Evolutionary conservation across 2,329 filamentous ascomycete genomes (phyloP), one percentile per base, ranked within the genome.

Genomic region (Rhytidhysteron rufulum): DNA sequence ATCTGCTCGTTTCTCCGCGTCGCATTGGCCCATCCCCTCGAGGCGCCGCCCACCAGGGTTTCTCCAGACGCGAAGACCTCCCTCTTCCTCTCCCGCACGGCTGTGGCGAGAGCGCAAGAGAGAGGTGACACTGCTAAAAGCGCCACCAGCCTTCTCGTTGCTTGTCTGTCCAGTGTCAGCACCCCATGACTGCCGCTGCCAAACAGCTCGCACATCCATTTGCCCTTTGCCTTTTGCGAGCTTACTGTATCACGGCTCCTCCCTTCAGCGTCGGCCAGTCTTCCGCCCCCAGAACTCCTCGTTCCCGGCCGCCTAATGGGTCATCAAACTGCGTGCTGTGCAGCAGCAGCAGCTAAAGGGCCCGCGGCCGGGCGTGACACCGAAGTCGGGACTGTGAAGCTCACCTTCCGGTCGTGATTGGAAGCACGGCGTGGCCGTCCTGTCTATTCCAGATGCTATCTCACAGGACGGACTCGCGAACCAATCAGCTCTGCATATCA

Each of bases 11-110:
- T n/a, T n/a, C n/a, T 7, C 24, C 24, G 24, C 13, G 7, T 13
- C 13, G 8, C 13, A 27, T 7, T 8, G 24, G 13, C 24, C 24
- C 7, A 13, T 13, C 24, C 13, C 24, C 24, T 27, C 13, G 31
- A 33, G 31, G 31, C 31, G 31, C n/a, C 31, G 31, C 31, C 31
- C 8, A 19, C 31, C 31, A 33, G 31, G 31, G n/a, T 8, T 33
- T 33, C 31, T 19, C 31, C 31, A 33, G n/a, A 33, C n/a, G n/a
- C 31, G 31, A 15, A 16, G 16, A 15, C 8, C 24, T 8, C 8
- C 7, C 13, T 27, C 13, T n/a, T n/a, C n/a, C n/a, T n/a, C n/a
- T n/a, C n/a, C n/a, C n/a, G n/a, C n/a, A n/a, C 24, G 24, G 24
- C 8, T 27, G 24, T 27, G 24, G 24, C 24, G 24, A 27, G 24